Percentiles rank a stretch among this genome's conserved stretches.
Evolutionary conservation across 139 green algal species (phyloP).

Genomic region (Cymbomonas tetramitiformis): DNA sequence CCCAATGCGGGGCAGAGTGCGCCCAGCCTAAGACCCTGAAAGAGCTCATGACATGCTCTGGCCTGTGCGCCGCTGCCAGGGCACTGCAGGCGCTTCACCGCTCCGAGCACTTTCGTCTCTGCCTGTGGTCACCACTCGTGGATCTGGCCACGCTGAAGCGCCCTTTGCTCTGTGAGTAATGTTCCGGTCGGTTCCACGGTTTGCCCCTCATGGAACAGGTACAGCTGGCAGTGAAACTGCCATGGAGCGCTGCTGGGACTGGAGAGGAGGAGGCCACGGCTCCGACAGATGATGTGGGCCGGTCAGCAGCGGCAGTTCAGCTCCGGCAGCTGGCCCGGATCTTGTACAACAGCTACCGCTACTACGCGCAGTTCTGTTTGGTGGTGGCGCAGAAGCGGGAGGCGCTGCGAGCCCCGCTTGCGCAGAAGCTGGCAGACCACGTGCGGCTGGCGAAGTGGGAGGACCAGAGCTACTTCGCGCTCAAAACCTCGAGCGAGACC

Average conservation of each 20-base stretch:
- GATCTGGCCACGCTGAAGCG: no score
- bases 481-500: constrained; percentile 59
- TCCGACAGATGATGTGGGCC: neutral
- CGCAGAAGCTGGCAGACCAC: constrained; percentile 82
- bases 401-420: constrained; percentile 33
- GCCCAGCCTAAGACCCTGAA: no score
- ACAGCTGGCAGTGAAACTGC: neutral
- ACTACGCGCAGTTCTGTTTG: constrained; percentile 68
- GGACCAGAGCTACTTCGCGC: constrained; percentile 79
- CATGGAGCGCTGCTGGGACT: neutral
- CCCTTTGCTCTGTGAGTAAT: no score
- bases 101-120: no score
- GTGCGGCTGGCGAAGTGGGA: constrained; percentile 90
- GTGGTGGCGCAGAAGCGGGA: constrained; percentile 34
- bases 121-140: no score
- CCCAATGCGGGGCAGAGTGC: no score
- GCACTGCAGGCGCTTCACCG: no score
- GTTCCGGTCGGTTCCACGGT: no score
- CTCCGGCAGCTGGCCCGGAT: constrained; percentile 17
- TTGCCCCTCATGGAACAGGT: neutral
- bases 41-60: no score
- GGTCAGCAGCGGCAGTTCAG: neutral
- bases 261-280: neutral
- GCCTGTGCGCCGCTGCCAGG: no score
- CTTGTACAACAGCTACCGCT: constrained; percentile 54